Evolutionary conservation across 2,329 filamentous ascomycete genomes (phyloP).

Genomic region (Penicillium expansum): DNA sequence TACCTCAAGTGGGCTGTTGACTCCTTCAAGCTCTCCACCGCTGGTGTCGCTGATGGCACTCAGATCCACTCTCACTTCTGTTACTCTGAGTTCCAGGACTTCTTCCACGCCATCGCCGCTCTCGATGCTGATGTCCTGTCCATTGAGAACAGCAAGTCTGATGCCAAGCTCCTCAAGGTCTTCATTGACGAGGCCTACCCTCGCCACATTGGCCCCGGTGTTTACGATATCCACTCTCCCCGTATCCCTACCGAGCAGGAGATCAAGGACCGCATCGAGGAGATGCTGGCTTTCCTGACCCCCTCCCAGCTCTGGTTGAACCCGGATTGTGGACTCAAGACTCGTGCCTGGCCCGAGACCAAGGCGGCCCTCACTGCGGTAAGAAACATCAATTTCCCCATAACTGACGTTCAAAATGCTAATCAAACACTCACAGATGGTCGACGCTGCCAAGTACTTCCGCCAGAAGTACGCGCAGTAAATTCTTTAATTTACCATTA

Average conservation of each 20-base stretch:
- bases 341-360: slow-evolving; percentile 96
- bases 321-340: slow-evolving; percentile 98
- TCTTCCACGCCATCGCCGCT: slow-evolving; percentile 99
- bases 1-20: slow-evolving; percentile 98
- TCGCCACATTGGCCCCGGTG: slow-evolving; percentile 96
- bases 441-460: slow-evolving; percentile 96
- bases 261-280: slow-evolving; percentile 94
- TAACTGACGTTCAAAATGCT: not conserved
- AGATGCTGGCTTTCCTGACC: slow-evolving; percentile 98
- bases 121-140: slow-evolving; percentile 97
- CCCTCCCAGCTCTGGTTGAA: slow-evolving; percentile 99
- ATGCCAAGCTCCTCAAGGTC: slow-evolving; percentile 97
- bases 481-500: slow-evolving; percentile 18
- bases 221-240: slow-evolving; percentile 99
- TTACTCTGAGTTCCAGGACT: slow-evolving; percentile 99
- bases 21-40: slow-evolving; percentile 93
- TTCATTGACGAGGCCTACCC: slow-evolving; percentile 97
- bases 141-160: slow-evolving; percentile 99
- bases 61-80: slow-evolving; percentile 99
- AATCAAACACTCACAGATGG: slow-evolving; percentile 68
- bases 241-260: slow-evolving; percentile 96
- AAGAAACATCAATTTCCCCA: not conserved
- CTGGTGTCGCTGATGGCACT: slow-evolving; percentile 89
- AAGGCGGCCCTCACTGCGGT: slow-evolving; percentile 79
- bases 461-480: slow-evolving; percentile 78